Base-by-base conservation (phyloP, 1,284 basidiomycete species). In the Malassezia sp. region DNA sequence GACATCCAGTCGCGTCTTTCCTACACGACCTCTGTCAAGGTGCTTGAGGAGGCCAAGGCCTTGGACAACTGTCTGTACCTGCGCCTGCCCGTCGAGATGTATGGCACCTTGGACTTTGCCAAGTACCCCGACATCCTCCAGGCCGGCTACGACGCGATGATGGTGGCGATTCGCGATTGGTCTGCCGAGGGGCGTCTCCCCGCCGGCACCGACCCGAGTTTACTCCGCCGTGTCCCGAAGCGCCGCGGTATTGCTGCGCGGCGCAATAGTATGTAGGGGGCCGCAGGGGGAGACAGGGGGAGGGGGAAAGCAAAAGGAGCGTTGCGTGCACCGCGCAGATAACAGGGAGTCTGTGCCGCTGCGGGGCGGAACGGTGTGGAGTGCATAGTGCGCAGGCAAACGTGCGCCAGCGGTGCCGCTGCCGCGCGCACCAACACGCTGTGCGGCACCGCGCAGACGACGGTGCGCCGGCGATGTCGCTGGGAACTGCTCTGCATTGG, bases 21-120 rank as follows among this genome's bases (percentile, higher is more conserved):
- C 40, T 99, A 97, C 72, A 91, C 95, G 1, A 91, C 91, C 52
- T 90, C 86, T 54, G 88, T 96, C 27, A 85, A 83, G 67, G 91
- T 85, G 10, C 75, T 97, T 8, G 89, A 95, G 70, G 89, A 91
- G 55, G 90, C 89, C 20, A 97, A 97, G 71, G 78, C 78, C 3
- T 79, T 83, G 4, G 83, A 83, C 5, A 84, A 84, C 0, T 90
- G 87, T 66, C 73, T 95, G 37, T 97, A 97, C 69, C 82, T 95
- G 73, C 79, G 81, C 47, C 87, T 97, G 84, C 93, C 93, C 0
- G 89, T 96, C 15, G 63, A 67, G 31, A 50, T 53, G 15, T 64
- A 60, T 35, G 61, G 61, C 15, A 68, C 67, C 23, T 52, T 70
- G n/a, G 61, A 65, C 26, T 70, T 70, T 41, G 59, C 59, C 28